Evolutionary conservation across 1,284 basidiomycete species (phyloP).

Genomic region (Serendipita sp.): DNA sequence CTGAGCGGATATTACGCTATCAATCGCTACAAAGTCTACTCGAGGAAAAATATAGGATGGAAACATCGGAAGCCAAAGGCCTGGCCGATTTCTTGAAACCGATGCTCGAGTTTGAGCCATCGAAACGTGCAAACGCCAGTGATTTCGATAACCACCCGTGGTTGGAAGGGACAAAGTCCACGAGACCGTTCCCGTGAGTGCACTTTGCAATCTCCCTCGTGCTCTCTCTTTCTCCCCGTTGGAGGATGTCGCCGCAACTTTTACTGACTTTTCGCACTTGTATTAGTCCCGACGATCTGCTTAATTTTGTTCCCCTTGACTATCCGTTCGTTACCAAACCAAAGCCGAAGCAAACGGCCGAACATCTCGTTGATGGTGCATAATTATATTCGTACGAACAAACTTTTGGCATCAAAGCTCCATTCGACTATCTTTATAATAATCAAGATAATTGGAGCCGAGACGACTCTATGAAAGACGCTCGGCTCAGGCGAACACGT

Average conservation of each 20-base stretch:
- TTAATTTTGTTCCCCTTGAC: background rate
- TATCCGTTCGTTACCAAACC: background rate
- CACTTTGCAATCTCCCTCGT: background rate
- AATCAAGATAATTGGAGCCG: too few relatives aligned
- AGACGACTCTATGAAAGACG: too few relatives aligned
- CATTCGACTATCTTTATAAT: too few relatives aligned
- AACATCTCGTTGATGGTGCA: too few relatives aligned
- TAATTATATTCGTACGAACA: too few relatives aligned
- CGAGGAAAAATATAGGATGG: constrained; percentile 70
- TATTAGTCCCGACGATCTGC: background rate
- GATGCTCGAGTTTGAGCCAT: constrained; percentile 64
- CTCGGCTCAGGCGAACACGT: too few relatives aligned
- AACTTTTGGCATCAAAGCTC: too few relatives aligned
- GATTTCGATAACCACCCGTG: constrained; percentile 63
- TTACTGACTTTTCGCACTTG: background rate
- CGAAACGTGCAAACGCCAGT: constrained; percentile 52
- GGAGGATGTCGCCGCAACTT: too few relatives aligned
- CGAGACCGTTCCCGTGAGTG: background rate
- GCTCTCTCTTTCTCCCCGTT: background rate
- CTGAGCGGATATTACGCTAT: constrained; percentile 45
- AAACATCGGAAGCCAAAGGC: constrained; percentile 38
- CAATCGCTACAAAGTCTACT: constrained; percentile 77
- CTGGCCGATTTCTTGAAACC: constrained; percentile 65
- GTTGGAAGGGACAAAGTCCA: constrained; percentile 30
- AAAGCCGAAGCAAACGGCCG: too few relatives aligned